Base-by-base conservation (phyloP, 2,329 filamentous ascomycete species). In the Microcyclospora tardicrescens region DNA sequence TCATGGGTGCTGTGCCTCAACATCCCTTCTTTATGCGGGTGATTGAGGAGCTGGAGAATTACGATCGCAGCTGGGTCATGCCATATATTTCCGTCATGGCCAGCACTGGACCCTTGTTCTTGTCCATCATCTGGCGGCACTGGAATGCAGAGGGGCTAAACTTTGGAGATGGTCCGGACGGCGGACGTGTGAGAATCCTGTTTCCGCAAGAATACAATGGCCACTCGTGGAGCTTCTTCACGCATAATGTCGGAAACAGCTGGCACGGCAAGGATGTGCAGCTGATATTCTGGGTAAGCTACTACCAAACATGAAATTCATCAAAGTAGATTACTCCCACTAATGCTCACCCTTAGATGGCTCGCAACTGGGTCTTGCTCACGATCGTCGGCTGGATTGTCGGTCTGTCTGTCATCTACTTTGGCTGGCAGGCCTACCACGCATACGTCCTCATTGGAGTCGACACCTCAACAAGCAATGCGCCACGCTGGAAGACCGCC, bases 81-180 rank as follows among this genome's bases (percentile, higher is more conserved):
- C 72, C 77, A 12, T 85, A 87, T 58, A 79, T 83, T 52, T 84
- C 79, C 16, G 79, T 87, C 51, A 87, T 87, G 83, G 79, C 80
- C 34, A 77, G 75, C 9, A 83, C 83, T 0, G 82, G 82, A 0
- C 82, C 82, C 0, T 64, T 87, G 24, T 87, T 84, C 63, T 61
- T 87, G 34, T 83, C 76, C 40, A 72, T 86, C 31, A 72, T 84
- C 43, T 82, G 81, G 78, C 77, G 81, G 54, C 75, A 84, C 57
- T 86, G 82, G 59, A 75, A 77, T 57, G 66, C 69, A 28, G 62
- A 66, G 13, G 64, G 63, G 33, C 68, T 61, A 10, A 57, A 59
- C 36, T 45, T 61, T 12, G 65, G 58, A 33, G 63, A 67, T 19
- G 59, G 54, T 51, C 24, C 42, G 9, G 55, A 57, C 34, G 56